Evolutionary conservation across 2,329 filamentous ascomycete species (phyloP).

Genomic region (Colletotrichum spinosum): DNA sequence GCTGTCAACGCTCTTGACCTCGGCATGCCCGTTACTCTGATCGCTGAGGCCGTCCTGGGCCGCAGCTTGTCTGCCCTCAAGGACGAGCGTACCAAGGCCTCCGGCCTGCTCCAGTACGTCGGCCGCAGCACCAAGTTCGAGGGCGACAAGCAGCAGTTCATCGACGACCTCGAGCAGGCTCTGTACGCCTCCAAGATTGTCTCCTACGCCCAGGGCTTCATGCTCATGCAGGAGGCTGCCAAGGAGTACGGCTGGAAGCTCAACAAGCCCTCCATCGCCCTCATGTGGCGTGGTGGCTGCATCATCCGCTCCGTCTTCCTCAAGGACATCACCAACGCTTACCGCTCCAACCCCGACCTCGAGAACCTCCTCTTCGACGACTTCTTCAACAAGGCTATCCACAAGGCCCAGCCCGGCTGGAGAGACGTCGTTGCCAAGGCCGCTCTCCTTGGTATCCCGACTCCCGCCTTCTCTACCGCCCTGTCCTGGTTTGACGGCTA

Average conservation of each 20-base stretch:
- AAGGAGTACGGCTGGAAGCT: conserved; percentile 98
- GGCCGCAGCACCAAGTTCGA: conserved; percentile 84
- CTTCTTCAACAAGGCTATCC: conserved; percentile 99
- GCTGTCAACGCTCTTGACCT: conserved; percentile 99
- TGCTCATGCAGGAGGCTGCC: conserved; percentile 99
- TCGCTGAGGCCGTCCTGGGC: conserved; percentile 95
- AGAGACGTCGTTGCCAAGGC: conserved; percentile 91
- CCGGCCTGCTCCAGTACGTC: conserved; percentile 77
- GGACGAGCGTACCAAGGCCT: conserved; percentile 87
- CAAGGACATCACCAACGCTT: conserved; percentile 98
- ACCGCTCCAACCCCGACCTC: conserved; percentile 92
- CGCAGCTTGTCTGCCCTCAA: conserved; percentile 96
- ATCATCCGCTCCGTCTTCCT: conserved; percentile 99
- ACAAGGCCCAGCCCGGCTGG: conserved; percentile 94
- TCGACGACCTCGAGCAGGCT: conserved; percentile 97
- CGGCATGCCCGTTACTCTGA: conserved; percentile 97
- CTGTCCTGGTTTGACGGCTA: conserved; percentile 99
- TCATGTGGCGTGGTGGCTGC: conserved; percentile 99
- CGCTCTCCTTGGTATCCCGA: conserved; percentile 94
- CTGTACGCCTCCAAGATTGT: conserved; percentile 99
- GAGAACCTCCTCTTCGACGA: conserved; percentile 99
- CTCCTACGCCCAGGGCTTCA: conserved; percentile 99
- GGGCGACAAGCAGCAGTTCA: conserved; percentile 92
- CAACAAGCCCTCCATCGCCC: conserved; percentile 99
- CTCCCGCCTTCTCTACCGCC: conserved; percentile 95